These are phyloP conservation scores for Nicotiana sylvestris DNA, from an alignment of 257 asterid genomes.

Conservation along the genomic window DNA sequence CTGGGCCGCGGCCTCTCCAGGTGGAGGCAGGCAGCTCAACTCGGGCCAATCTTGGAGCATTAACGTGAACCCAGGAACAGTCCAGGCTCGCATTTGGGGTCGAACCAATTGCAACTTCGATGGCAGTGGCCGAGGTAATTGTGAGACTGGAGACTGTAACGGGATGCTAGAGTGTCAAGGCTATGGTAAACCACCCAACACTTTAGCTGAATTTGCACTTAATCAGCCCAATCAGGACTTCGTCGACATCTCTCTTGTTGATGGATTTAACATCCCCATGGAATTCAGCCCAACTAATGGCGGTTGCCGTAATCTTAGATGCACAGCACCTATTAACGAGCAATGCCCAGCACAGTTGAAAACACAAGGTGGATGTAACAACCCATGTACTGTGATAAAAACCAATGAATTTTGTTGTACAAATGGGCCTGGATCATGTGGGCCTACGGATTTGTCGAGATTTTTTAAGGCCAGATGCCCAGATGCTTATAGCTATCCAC, in stretches of 20 bases:
- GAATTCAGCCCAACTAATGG: conserved; percentile 18
- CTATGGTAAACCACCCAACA: conserved; percentile 21
- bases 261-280: conserved; percentile 29
- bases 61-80: conserved; percentile 21
- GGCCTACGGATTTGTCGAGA: conserved; percentile 24
- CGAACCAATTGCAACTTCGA: conserved; percentile 26
- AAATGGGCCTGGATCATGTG: conserved; percentile 40
- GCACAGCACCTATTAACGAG: conserved; percentile 26
- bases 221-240: conserved; percentile 27
- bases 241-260: conserved; percentile 24
- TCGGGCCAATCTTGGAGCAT: conserved; percentile 11
- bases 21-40: conserved; percentile 21
- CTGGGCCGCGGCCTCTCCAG: conserved; percentile 29
- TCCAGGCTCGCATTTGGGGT: conserved; percentile 23
- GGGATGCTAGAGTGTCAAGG: conserved; percentile 15
- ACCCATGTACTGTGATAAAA: conserved; percentile 29
- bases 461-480: conserved; percentile 35
- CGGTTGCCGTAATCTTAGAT: conserved; percentile 15
- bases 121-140: conserved; percentile 16
- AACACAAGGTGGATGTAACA: conserved; percentile 38
- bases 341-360: conserved; percentile 38
- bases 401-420: conserved; percentile 42
- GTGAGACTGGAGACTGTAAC: conserved; percentile 28
- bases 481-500: conserved; percentile 53
- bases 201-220: conserved; percentile 26